Conservation (phyloP, 2,329 filamentous ascomycete genomes). For the Arthroderma sp. region DNA sequence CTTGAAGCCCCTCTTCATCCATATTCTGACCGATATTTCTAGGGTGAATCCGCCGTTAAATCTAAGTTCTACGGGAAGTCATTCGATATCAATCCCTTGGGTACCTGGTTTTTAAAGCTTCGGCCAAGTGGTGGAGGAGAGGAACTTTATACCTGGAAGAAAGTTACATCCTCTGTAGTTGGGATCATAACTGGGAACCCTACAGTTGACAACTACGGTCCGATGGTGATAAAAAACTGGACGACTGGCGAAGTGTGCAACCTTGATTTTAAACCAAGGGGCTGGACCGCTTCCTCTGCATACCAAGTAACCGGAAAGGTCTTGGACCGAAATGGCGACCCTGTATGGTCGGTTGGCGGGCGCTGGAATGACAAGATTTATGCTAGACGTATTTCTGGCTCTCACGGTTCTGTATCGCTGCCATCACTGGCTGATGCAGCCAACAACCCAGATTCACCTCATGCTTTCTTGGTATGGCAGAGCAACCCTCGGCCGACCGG, state of each 20-base stretch:
- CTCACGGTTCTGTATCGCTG: constrained; percentile 56
- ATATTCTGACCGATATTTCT: background rate
- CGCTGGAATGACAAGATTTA: constrained; percentile 98
- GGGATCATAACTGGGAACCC: constrained; percentile 96
- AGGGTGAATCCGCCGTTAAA: constrained; percentile 85
- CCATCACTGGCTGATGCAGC: constrained; percentile 36
- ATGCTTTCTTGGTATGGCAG: constrained; percentile 88
- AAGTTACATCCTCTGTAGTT: constrained; percentile 93
- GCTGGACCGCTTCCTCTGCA: constrained; percentile 88
- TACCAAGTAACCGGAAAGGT: constrained; percentile 83
- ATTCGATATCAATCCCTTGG: constrained; percentile 90
- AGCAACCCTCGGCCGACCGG: constrained; percentile 65
- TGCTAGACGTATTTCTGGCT: constrained; percentile 81
- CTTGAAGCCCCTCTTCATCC: background rate
- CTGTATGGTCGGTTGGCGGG: constrained; percentile 79
- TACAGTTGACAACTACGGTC: constrained; percentile 92
- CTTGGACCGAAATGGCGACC: constrained; percentile 61
- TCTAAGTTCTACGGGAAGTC: constrained; percentile 97
- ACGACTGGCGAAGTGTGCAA: constrained; percentile 83
- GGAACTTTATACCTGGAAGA: constrained; percentile 97
- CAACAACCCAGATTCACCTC: constrained; percentile 48
- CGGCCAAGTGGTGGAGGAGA: constrained; percentile 61
- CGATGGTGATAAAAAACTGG: constrained; percentile 96
- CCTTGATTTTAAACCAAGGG: constrained; percentile 85
- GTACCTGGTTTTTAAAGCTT: constrained; percentile 89